A percentile compares a stretch with the other conserved stretches of the same genome.
phyloP scores from a whole-genome alignment of 495 filamentous ascomycete species.

The Talaromyces ruber region DNA sequence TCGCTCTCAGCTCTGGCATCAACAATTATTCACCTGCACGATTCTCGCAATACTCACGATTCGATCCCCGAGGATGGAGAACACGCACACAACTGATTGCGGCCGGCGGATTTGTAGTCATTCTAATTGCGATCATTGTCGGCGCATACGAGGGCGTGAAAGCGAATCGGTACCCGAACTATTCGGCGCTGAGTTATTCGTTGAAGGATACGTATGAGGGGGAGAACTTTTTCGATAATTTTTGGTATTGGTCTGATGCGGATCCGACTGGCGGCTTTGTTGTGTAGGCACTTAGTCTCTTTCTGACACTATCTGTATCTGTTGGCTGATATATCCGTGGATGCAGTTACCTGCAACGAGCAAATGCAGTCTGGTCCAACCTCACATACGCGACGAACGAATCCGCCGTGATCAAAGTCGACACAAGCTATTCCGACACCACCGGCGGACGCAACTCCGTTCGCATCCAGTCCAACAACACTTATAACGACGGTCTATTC shows the following conservation, averaged over 20 bases:
- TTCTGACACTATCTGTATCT: not conserved
- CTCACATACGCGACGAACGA: conserved; percentile 40
- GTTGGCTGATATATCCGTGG: not conserved
- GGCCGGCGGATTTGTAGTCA: conserved; percentile 19
- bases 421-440: conserved; percentile 34
- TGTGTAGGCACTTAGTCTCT: conserved; percentile 25
- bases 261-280: conserved; percentile 47
- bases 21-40: not conserved
- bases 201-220: conserved; percentile 45
- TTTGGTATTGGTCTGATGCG: conserved; percentile 42
- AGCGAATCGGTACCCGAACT: conserved; percentile 45
- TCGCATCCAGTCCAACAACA: conserved; percentile 42
- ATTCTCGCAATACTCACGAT: conserved; percentile 17
- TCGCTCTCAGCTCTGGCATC: not conserved
- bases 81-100: conserved; percentile 34
- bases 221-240: conserved; percentile 39
- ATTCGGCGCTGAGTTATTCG: conserved; percentile 37
- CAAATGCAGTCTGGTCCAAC: conserved; percentile 20
- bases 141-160: conserved; percentile 41
- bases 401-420: conserved; percentile 45
- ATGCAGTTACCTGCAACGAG: not conserved
- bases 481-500: conserved; percentile 43
- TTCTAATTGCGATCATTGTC: conserved; percentile 45
- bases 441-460: conserved; percentile 42
- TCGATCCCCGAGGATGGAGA: conserved; percentile 43